phyloP scores from a whole-genome alignment of 129 eudicot species.

The Lactuca saligna region DNA sequence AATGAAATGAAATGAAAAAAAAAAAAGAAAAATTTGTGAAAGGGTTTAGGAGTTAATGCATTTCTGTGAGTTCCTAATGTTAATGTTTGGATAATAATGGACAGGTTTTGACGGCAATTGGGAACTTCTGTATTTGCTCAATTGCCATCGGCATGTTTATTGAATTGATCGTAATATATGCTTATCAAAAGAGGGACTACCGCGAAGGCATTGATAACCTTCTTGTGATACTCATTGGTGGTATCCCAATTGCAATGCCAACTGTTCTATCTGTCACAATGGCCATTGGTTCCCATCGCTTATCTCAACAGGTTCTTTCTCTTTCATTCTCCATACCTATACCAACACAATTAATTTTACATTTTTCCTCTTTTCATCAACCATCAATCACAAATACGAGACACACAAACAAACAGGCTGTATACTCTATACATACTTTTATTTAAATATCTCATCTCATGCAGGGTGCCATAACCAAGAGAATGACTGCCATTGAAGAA shows the following conservation, averaged over 20 bases:
- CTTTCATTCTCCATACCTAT: no score
- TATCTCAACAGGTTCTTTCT: slow-evolving; percentile 45
- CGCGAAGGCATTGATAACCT: slow-evolving; percentile 52
- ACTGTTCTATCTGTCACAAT: slow-evolving; percentile 58
- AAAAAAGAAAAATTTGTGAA: no score
- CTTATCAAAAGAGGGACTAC: slow-evolving; percentile 31
- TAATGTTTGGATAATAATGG: not conserved
- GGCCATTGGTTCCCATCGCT: slow-evolving; percentile 62
- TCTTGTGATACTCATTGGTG: slow-evolving; percentile 59
- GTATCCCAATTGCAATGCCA: slow-evolving; percentile 65
- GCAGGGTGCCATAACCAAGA: slow-evolving; percentile 61
- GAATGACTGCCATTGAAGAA: slow-evolving; percentile 65
- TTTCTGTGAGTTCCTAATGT: no score
- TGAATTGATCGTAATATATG: slow-evolving; percentile 43
- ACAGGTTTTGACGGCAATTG: slow-evolving; percentile 55
- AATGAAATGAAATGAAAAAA: no score
- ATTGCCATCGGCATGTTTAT: slow-evolving; percentile 51
- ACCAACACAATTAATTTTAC: no score
- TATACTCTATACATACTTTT: no score
- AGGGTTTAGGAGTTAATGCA: no score
- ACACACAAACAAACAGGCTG: no score
- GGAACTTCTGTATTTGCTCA: slow-evolving; percentile 60
- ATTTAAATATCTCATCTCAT: not conserved
- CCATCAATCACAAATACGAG: no score
- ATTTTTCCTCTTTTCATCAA: no score